Percentiles rank a stretch among this genome's conserved stretches.
phyloP scores from a whole-genome alignment of 1,284 basidiomycete genomes.

The Leccinum angustisporum region DNA sequence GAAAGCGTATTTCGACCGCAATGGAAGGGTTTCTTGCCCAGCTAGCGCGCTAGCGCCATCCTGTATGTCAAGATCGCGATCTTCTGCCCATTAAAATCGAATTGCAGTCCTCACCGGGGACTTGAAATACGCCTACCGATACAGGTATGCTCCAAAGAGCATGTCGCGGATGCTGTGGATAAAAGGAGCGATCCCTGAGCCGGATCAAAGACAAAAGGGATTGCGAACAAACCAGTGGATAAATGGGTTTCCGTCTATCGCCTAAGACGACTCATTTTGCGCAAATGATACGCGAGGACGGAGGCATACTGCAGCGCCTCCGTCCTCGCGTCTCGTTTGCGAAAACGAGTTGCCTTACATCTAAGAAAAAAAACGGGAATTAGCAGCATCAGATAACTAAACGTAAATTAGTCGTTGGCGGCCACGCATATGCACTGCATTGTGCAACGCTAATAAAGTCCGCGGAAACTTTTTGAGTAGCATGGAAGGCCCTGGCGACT shows the following conservation, averaged over 20 bases:
- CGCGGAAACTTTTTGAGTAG: not conserved
- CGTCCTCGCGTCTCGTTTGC: not conserved
- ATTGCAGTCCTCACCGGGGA: conserved; percentile 2
- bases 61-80: conserved; percentile 15
- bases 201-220: conserved; percentile 25
- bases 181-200: conserved; percentile 26
- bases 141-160: conserved; percentile 11
- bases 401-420: conserved; percentile 30
- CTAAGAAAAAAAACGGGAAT: conserved; percentile 17
- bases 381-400: conserved; percentile 13
- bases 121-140: conserved; percentile 7
- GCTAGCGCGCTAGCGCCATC: conserved; percentile 1
- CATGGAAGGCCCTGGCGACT: not conserved
- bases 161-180: conserved; percentile 12
- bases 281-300: conserved; percentile 18
- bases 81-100: conserved; percentile 12
- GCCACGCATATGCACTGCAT: conserved; percentile 15
- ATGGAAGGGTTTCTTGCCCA: conserved; percentile 18
- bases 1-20: conserved; percentile 11
- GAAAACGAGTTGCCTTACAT: conserved; percentile 8
- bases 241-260: conserved; percentile 9
- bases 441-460: not conserved
- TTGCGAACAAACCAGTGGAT: conserved; percentile 8
- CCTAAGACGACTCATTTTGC: conserved; percentile 11
- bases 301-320: conserved; percentile 9